Conservation (phyloP, 192 early-diverging fungal species). For the Coemansia sp. region DNA sequence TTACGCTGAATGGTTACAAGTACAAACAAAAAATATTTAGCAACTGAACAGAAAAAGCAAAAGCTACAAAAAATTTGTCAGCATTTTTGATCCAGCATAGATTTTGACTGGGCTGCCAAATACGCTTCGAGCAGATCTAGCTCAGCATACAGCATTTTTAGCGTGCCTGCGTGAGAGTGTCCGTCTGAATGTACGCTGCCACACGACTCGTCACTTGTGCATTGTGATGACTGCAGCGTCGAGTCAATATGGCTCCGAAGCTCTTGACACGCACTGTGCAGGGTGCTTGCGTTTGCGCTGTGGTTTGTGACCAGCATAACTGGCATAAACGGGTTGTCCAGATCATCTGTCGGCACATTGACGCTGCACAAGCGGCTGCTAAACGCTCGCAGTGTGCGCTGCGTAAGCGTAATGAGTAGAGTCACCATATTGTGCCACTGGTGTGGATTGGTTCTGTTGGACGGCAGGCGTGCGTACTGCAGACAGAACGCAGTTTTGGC, state of each 20-base stretch:
- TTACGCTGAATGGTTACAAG: background rate
- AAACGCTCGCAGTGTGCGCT: constrained; percentile 26
- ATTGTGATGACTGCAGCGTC: background rate
- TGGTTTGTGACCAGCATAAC: constrained; percentile 4
- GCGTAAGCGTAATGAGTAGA: constrained; percentile 24
- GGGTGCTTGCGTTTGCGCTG: background rate
- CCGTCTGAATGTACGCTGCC: background rate
- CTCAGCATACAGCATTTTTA: constrained; percentile 18
- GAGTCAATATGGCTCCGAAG: background rate
- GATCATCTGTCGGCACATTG: constrained; percentile 6
- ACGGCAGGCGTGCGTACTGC: constrained; percentile 9
- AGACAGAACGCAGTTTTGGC: constrained; percentile 33
- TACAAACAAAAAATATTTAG: background rate
- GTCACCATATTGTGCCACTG: constrained; percentile 21
- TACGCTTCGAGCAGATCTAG: constrained; percentile 23
- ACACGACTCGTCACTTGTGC: background rate
- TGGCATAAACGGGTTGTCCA: background rate
- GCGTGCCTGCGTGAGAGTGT: background rate
- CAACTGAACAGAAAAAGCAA: background rate
- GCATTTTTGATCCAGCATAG: background rate
- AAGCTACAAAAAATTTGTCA: constrained; percentile 5
- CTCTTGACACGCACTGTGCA: background rate
- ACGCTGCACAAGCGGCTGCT: constrained; percentile 24
- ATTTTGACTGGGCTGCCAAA: background rate
- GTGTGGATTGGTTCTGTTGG: background rate